These are phyloP conservation scores for Pseudocercospora musae DNA, from an alignment of 2,329 filamentous ascomycete species.

Conservation along the genomic window DNA sequence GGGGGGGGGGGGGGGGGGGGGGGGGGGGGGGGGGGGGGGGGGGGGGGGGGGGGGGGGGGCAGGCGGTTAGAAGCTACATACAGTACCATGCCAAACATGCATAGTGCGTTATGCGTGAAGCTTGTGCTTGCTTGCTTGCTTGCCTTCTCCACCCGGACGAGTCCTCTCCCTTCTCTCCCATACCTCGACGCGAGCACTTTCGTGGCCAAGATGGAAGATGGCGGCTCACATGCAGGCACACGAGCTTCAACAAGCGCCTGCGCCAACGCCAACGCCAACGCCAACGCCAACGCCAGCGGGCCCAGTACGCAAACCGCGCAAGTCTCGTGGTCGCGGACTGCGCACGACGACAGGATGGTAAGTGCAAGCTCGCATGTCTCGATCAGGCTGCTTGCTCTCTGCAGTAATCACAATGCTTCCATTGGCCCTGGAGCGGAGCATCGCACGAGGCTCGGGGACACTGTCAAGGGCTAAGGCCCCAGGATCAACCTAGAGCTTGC, in stretches of 20 bases:
- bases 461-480: neutral
- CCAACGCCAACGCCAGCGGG: neutral
- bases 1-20: too few species aligned
- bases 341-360: slow-evolving; percentile 24
- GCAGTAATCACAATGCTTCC: too few species aligned
- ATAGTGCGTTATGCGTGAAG: too few species aligned
- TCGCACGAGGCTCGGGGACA: neutral
- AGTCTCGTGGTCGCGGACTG: slow-evolving; percentile 31
- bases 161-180: neutral
- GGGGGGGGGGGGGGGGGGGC: too few species aligned
- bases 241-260: neutral
- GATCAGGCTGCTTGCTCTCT: neutral
- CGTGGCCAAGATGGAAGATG: neutral
- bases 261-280: too few species aligned
- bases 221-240: neutral
- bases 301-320: slow-evolving; percentile 28
- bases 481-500: neutral
- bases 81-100: too few species aligned
- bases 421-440: too few species aligned
- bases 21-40: too few species aligned
- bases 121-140: too few species aligned
- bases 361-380: slow-evolving; percentile 4
- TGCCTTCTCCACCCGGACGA: neutral
- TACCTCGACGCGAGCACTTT: neutral
- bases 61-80: too few species aligned